Evolutionary conservation across 179 eudicot species (phyloP).

Genomic region (Drosera spatulata): DNA sequence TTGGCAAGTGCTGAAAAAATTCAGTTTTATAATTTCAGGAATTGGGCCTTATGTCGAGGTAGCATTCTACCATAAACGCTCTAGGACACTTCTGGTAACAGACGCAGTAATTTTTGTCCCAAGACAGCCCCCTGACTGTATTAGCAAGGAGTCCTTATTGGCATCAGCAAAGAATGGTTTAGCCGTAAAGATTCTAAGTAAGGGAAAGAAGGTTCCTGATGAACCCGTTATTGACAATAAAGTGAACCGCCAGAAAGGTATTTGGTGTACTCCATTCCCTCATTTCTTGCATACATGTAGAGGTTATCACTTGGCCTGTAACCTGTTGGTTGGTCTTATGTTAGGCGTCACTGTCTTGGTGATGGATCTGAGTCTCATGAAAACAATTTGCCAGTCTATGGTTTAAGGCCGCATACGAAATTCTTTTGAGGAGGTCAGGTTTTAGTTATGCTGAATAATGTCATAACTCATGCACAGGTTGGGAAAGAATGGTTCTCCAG

Average conservation of each 20-base stretch:
- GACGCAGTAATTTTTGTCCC: slow-evolving; percentile 96
- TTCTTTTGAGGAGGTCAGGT: no score
- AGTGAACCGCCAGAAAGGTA: slow-evolving; percentile 78
- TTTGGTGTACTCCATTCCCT: neutral
- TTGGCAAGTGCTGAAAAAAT: neutral
- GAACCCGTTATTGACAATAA: slow-evolving; percentile 83
- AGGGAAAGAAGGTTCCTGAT: slow-evolving; percentile 71
- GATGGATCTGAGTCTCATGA: no score
- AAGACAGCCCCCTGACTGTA: slow-evolving; percentile 70
- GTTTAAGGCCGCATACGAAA: no score
- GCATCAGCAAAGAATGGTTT: slow-evolving; percentile 90
- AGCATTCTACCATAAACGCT: slow-evolving; percentile 87
- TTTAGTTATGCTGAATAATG: no score
- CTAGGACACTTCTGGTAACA: slow-evolving; percentile 78
- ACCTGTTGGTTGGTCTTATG: no score
- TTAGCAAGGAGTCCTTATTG: slow-evolving; percentile 71
- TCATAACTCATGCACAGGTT: slow-evolving; percentile 31
- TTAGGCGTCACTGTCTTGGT: no score
- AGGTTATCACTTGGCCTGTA: no score
- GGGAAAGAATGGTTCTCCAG: slow-evolving; percentile 99
- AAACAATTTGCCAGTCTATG: no score
- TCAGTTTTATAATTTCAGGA: slow-evolving; percentile 27
- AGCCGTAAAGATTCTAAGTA: slow-evolving; percentile 86
- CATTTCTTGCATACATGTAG: no score
- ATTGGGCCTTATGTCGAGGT: slow-evolving; percentile 98